Conservation (phyloP, 1,139 yeast genomes). For the Taphrina deformans region DNA sequence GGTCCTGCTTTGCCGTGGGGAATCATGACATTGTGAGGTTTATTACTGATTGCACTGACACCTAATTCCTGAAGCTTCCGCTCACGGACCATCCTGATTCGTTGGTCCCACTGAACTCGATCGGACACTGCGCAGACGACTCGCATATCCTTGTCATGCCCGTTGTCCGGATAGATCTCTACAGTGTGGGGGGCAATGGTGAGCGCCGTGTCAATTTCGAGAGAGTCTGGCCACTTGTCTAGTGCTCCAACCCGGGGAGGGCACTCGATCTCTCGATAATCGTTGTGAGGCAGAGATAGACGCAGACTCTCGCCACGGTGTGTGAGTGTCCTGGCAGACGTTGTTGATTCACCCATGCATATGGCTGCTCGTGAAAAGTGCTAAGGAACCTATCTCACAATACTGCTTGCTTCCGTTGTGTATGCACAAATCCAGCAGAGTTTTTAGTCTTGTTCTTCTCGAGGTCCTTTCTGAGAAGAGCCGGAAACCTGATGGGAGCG, state of each 20-base stretch:
- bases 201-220: constrained; percentile 3
- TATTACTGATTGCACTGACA: constrained; percentile 5
- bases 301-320: constrained; percentile 12
- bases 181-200: background rate
- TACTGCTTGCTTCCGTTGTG: no score
- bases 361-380: background rate
- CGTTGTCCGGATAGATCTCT: constrained; percentile 11
- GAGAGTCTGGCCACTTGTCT: background rate
- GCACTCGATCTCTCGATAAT: background rate
- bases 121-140: constrained; percentile 31
- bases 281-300: constrained; percentile 11
- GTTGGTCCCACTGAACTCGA: constrained; percentile 25
- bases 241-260: background rate
- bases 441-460: no score
- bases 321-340: background rate
- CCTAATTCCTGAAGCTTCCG: constrained; percentile 19
- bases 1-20: background rate
- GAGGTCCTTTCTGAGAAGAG: no score
- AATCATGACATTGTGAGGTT: background rate
- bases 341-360: constrained; percentile 13
- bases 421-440: no score
- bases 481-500: no score
- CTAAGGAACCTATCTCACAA: background rate
- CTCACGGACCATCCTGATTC: constrained; percentile 11
- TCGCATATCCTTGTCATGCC: constrained; percentile 29